Conservation (phyloP, 1,284 basidiomycete genomes). For the Porogramme epimiltina region DNA sequence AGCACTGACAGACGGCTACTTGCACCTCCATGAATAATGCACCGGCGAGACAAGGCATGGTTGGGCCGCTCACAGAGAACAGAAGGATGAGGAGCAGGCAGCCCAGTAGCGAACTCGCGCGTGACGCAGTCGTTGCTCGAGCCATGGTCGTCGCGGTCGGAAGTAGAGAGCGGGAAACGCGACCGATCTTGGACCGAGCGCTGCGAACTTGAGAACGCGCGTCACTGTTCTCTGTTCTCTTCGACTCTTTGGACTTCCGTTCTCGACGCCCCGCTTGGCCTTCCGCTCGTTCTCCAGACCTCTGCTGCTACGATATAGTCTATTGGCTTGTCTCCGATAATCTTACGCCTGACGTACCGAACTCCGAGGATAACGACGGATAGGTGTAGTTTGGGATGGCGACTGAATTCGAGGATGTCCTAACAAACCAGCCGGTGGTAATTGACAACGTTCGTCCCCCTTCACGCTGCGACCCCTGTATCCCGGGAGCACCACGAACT, state of each 20-base stretch:
- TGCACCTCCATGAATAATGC: slow-evolving; percentile 9
- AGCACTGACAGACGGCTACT: slow-evolving; percentile 47
- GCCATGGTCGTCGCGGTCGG: slow-evolving; percentile 19
- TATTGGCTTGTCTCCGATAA: slow-evolving; percentile 10
- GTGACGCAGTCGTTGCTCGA: slow-evolving; percentile 4
- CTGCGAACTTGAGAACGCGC: slow-evolving; percentile 15
- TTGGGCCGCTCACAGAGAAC: slow-evolving; percentile 14
- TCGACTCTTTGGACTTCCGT: slow-evolving; percentile 10
- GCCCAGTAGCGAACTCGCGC: slow-evolving; percentile 20
- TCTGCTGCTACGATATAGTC: slow-evolving; percentile 5
- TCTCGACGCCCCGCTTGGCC: slow-evolving; percentile 7
- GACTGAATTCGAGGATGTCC: slow-evolving; percentile 85
- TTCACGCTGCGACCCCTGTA: neutral
- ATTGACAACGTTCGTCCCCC: slow-evolving; percentile 85
- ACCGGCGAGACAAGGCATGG: neutral
- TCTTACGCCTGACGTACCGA: slow-evolving; percentile 3
- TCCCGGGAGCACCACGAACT: neutral
- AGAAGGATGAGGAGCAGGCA: slow-evolving; percentile 20
- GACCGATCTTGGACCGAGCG: slow-evolving; percentile 9
- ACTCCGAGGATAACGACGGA: slow-evolving; percentile 1
- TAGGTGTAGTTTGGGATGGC: slow-evolving; percentile 45
- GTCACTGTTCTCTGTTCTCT: slow-evolving; percentile 12
- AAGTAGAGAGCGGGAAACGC: slow-evolving; percentile 9
- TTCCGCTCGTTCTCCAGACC: slow-evolving; percentile 4
- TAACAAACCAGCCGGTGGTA: slow-evolving; percentile 92